Percentiles rank a stretch among this genome's conserved stretches.
These are phyloP conservation scores for Fusarium pseudonygamai DNA, from an alignment of 2,329 filamentous ascomycete species.

Conservation along the genomic window DNA sequence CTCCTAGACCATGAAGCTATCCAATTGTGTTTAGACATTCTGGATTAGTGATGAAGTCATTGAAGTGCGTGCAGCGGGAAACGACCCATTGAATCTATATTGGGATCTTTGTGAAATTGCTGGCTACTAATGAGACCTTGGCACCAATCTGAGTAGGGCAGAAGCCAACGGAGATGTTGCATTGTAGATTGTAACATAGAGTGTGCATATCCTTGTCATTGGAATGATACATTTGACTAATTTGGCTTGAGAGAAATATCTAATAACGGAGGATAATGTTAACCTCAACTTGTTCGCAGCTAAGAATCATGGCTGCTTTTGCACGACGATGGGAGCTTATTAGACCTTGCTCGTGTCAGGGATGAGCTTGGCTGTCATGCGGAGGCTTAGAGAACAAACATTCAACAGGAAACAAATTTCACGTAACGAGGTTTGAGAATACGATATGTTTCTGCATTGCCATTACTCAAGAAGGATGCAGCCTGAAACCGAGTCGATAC, in stretches of 20 bases:
- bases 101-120: slow-evolving; percentile 3
- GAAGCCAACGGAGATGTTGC: not conserved
- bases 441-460: not conserved
- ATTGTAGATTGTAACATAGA: not conserved
- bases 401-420: not conserved
- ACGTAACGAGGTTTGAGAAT: not conserved
- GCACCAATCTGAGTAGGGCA: not conserved
- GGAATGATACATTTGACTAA: not conserved
- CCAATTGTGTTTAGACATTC: not conserved
- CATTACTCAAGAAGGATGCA: not conserved
- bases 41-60: slow-evolving; percentile 23
- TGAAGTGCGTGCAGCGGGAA: not conserved
- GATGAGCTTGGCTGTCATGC: not conserved
- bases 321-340: not conserved
- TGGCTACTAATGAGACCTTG: not conserved
- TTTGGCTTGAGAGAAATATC: not conserved
- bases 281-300: not conserved
- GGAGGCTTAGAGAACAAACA: not conserved
- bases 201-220: not conserved
- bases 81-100: not conserved
- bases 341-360: not conserved
- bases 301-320: not conserved
- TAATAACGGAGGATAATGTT: not conserved
- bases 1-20: not conserved
- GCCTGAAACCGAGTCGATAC: slow-evolving; percentile 4